phyloP scores from a whole-genome alignment of 2,329 filamentous ascomycete genomes.

The Fonsecaea pedrosoi region DNA sequence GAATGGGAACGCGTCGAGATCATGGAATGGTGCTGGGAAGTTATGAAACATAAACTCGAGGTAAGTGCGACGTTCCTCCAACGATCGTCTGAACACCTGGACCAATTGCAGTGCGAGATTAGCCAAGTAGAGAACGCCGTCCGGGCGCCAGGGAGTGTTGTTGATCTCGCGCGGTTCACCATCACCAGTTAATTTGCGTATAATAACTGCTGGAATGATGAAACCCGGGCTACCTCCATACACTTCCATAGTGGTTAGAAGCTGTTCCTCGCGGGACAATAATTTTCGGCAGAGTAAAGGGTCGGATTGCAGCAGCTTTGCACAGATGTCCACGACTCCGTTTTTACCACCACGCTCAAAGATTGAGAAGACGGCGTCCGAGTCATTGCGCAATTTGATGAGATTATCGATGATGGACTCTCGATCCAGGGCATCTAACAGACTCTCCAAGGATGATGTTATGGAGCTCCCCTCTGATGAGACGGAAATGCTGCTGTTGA shows the following conservation, averaged over 20 bases:
- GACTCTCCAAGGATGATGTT: constrained; percentile 14
- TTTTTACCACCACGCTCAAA: constrained; percentile 20
- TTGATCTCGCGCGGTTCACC: constrained; percentile 33
- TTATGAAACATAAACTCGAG: constrained; percentile 29
- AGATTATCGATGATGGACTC: constrained; percentile 35
- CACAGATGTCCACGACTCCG: constrained; percentile 9
- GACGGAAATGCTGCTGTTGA: constrained; percentile 4
- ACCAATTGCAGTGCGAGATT: constrained; percentile 55
- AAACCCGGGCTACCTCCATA: constrained; percentile 45
- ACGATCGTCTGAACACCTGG: constrained; percentile 37
- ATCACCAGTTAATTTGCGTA: constrained; percentile 43
- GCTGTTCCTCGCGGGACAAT: constrained; percentile 37
- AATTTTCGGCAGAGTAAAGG: constrained; percentile 40
- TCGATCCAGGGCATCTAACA: constrained; percentile 28
- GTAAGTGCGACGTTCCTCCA: constrained; percentile 13
- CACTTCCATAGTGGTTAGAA: constrained; percentile 40
- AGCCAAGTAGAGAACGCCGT: constrained; percentile 50
- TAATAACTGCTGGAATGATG: constrained; percentile 46
- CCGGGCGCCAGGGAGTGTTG: constrained; percentile 44
- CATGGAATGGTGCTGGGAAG: constrained; percentile 29
- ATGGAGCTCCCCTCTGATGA: constrained; percentile 8
- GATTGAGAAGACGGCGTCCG: constrained; percentile 22
- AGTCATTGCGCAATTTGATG: constrained; percentile 26
- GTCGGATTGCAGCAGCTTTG: constrained; percentile 1
- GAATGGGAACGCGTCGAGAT: constrained; percentile 43